Base-by-base conservation (phyloP, 495 filamentous ascomycete genomes). In the Annulohypoxylon nitens region DNA sequence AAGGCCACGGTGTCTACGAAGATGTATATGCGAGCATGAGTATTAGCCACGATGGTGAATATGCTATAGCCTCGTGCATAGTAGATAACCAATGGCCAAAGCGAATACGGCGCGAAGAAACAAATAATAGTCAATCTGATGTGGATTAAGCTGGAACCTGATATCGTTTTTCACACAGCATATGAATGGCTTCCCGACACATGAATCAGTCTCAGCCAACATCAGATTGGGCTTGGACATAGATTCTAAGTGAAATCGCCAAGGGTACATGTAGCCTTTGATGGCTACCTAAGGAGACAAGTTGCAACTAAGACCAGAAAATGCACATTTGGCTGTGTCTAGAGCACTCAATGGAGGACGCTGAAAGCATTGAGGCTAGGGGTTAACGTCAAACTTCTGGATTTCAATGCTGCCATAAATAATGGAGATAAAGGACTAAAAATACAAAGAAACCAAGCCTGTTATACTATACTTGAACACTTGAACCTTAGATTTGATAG, bases 41-140 rank as follows among this genome's bases (percentile, higher is more conserved):
- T 43, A 83, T 83, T 39, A 80, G 77, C 30, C 81, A 83, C 47
- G 81, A 83, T 47, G 75, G 74, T 3, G 75, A 78, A 2, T 83
- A 80, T 51, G 78, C 81, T 1, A 74, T 75, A 16, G 80, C 79
- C 7, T 63, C 68, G 18, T 83, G 80, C 36, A 8, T 75, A 20
- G 37, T 26, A 12, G 10, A 20, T 33, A 43, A 55, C 14, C 11
- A 36, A 8, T 48, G 62, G 9, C 25, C 57, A 20, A n/a, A n/a
- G 6, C 26, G 9, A n/a, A 10, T 36, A 14, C 16, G 33, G 23
- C 5, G 3, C 9, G 25, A 12, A 30, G 50, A 30, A 12, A 2
- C 23, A n/a, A 26, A 33, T n/a, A n/a, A 16, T 1, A 51, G 8
- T 2, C 7, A 26, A 51, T 26, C 23, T 8, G 48, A 51, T 26